These are phyloP conservation scores for Ochetophila trinervis DNA, from an alignment of 306 rosid genomes.

Conservation along the genomic window DNA sequence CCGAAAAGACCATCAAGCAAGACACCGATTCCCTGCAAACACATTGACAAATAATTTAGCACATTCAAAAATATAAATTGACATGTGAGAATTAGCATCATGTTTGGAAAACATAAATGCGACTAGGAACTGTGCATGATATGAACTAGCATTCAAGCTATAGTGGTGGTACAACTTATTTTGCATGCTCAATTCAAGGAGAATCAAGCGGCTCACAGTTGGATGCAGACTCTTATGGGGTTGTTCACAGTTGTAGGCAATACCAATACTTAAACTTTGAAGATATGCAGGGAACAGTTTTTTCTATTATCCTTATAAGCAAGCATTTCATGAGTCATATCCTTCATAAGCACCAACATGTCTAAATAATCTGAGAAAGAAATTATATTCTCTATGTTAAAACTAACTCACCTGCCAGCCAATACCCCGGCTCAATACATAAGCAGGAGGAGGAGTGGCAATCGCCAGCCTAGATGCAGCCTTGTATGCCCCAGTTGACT, in stretches of 20 bases:
- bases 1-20: conserved; percentile 91
- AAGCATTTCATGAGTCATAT: too few species aligned
- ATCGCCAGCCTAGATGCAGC: conserved; percentile 93
- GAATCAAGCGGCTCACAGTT: too few species aligned
- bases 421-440: conserved; percentile 95
- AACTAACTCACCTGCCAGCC: conserved; percentile 86
- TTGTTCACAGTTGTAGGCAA: too few species aligned
- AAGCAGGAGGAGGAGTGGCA: conserved; percentile 98
- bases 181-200: too few species aligned
- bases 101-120: neutral
- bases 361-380: neutral
- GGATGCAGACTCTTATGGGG: too few species aligned
- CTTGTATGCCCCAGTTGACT: conserved; percentile 93
- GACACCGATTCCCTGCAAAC: conserved; percentile 72
- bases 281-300: too few species aligned
- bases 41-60: conserved; percentile 8
- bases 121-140: too few species aligned
- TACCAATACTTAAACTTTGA: too few species aligned
- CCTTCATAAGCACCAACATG: too few species aligned
- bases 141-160: too few species aligned
- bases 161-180: too few species aligned
- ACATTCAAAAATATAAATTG: neutral
- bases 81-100: neutral
- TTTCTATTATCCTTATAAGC: too few species aligned
- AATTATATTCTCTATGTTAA: neutral